Evolutionary conservation across 2,329 filamentous ascomycete genomes (phyloP), one percentile per base, ranked within the genome.

Genomic region (Aspergillus calidoustus): DNA sequence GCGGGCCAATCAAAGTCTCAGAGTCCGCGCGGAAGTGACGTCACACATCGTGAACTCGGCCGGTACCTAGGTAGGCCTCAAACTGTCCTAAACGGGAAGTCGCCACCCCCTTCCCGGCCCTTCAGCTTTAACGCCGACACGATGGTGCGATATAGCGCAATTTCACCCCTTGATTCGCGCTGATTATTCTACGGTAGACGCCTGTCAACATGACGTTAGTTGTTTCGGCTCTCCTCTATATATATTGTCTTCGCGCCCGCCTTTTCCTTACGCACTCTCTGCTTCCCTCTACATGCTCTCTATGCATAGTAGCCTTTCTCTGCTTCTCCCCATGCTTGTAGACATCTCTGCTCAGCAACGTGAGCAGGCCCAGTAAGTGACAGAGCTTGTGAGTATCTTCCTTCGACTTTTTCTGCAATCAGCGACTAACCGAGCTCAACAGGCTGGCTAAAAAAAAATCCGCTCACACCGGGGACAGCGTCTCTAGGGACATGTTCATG

Each of bases 371-470:
- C 50, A 53, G 50, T 53, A 61, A 60, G 58, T 59, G 60, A 64
- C 62, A 66, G 64, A 64, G 53, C 57, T 59, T 64, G 64, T 66
- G 57, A 58, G 64, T 56, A 41, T 41, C 34, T 41, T n/a, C 50
- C 7, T 28, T 25, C n/a, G 1, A 7, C 6, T 43, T 31, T 13
- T 13, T 23, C 5, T 38, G 4, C 30, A 11, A 38, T 11, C 19
- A 23, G 8, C 19, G 6, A 28, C 4, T 50, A 25, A 50, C 50
- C 50, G 9, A 34, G 15, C 15, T 30, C 30, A 22, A 17, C 19
- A 66, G 64, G 62, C 64, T 66, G 64, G 62, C 56, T 66, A 66
- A 62, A 66, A 62, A 66, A 64, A 60, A 54, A 57, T 13, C 34
- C 5, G 34, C 34, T 38, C 34, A 38, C 34, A 38, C 34, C 9